Base-by-base conservation (phyloP, 768 basidiomycete species). In the Tricholoma sp. region DNA sequence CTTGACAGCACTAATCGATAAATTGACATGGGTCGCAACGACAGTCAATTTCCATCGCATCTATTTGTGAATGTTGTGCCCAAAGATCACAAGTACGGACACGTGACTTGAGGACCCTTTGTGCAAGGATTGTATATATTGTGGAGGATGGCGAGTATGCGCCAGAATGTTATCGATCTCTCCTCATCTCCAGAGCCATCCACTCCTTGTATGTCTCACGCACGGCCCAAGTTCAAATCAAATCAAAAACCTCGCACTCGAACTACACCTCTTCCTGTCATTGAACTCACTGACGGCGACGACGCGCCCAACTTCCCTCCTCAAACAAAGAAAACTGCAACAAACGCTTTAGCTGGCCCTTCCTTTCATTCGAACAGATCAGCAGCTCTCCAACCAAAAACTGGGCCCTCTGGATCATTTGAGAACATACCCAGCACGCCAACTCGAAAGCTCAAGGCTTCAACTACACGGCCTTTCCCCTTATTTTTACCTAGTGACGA, bases 201-300 rank as follows among this genome's bases (percentile, higher is more conserved):
- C 22, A 18, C 18, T 37, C 39, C 34, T 9, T 9, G 5, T 16
- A 43, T 31, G 47, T 50, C 47, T 7, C 27, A 29, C 7, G 27
- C 47, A 18, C 47, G 47, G 27, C 29, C 27, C 24, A 43, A 54
- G n/a, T 4, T 54, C 14, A 39, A 54, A 54, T 19, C 39, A 27
- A n/a, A 24, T 8, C 53, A 27, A 54, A 34, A 32, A 14, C 39
- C n/a, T 41, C 53, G 53, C n/a, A 1, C 18, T 4, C 39, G 53
- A 41, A 53, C 37, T 39, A n/a, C n/a, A 14, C 21, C 41, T n/a
- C n/a, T 41, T 21, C 52, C 52, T 43, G 22, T 54, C 11, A 43
- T 54, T 21, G 53, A 54, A 22, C 39, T 54, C 39, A 43, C 53
- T n/a, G 53, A 54, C 24, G 19, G 27, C 5, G 53, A 54, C 19